Conservation (phyloP, 495 filamentous ascomycete species). For the Halenospora varia region DNA sequence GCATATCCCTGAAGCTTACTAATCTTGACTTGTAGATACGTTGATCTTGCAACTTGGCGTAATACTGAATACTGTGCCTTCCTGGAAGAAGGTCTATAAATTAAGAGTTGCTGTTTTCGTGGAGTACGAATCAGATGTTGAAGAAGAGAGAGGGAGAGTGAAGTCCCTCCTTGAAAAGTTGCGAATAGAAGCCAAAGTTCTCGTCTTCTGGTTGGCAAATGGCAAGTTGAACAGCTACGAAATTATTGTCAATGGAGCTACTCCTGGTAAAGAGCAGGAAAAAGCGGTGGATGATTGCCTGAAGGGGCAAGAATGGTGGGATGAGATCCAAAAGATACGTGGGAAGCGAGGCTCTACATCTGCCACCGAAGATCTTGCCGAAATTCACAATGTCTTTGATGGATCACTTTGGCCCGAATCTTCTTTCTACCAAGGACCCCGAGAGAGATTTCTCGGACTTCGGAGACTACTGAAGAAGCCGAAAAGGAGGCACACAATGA, state of each 20-base stretch:
- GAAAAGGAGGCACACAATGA: conserved; percentile 57
- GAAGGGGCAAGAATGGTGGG: conserved; percentile 77
- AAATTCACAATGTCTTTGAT: conserved; percentile 31
- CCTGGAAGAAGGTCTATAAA: conserved; percentile 74
- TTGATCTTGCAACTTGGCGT: conserved; percentile 82
- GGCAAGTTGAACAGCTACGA: conserved; percentile 72
- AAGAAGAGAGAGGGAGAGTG: conserved; percentile 71
- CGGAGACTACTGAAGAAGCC: conserved; percentile 43
- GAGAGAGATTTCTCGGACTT: conserved; percentile 39
- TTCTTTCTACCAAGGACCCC: conserved; percentile 45
- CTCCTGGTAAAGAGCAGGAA: conserved; percentile 36
- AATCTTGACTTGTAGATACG: conserved; percentile 46
- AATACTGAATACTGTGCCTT: conserved; percentile 77
- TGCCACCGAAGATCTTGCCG: conserved; percentile 27
- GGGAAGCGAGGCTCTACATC: conserved; percentile 30
- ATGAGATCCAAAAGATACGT: conserved; percentile 61
- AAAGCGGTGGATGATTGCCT: conserved; percentile 56
- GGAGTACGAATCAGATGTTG: conserved; percentile 81
- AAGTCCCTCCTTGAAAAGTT: conserved; percentile 74
- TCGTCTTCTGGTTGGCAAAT: conserved; percentile 78
- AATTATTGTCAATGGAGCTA: conserved; percentile 66
- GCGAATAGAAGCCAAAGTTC: conserved; percentile 72
- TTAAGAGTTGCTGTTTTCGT: conserved; percentile 81
- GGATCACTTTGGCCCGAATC: conserved; percentile 48
- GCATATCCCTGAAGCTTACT: not conserved